phyloP scores from a whole-genome alignment of 2,329 filamentous ascomycete species.

The Aspergillus candidus region DNA sequence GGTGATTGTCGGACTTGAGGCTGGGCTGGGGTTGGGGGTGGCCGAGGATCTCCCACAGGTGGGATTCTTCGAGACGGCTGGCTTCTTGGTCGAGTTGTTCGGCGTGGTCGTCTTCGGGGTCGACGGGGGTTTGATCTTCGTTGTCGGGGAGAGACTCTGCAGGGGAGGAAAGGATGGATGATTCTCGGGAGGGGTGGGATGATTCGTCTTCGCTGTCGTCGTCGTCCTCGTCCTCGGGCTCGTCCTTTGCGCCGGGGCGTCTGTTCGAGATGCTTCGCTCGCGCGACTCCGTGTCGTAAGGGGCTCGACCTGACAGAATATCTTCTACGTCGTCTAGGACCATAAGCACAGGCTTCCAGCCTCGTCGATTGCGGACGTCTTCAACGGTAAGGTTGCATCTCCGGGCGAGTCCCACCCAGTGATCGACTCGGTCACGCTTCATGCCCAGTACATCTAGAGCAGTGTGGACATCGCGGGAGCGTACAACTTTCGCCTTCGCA shows the following conservation, averaged over 20 bases:
- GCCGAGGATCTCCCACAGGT: slow-evolving; percentile 41
- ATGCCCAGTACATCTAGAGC: slow-evolving; percentile 52
- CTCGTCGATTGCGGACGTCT: slow-evolving; percentile 30
- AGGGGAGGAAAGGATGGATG: slow-evolving; percentile 3
- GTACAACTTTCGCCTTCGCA: slow-evolving; percentile 32
- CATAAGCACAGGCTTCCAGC: slow-evolving; percentile 23
- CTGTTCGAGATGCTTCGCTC: slow-evolving; percentile 6
- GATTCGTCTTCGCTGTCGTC: slow-evolving; percentile 9
- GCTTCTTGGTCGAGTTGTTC: slow-evolving; percentile 44
- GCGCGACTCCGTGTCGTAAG: slow-evolving; percentile 6
- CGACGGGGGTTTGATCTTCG: slow-evolving; percentile 17
- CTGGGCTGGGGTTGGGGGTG: slow-evolving; percentile 4
- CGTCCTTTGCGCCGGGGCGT: not conserved
- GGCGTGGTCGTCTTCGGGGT: slow-evolving; percentile 40
- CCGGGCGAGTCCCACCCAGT: slow-evolving; percentile 49
- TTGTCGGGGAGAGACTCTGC: slow-evolving; percentile 1
- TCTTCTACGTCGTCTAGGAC: slow-evolving; percentile 40
- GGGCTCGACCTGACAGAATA: slow-evolving; percentile 23
- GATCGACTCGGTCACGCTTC: slow-evolving; percentile 39
- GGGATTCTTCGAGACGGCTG: slow-evolving; percentile 41
- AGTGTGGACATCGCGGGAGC: slow-evolving; percentile 47
- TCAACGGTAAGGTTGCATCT: slow-evolving; percentile 49
- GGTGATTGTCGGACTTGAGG: slow-evolving; percentile 11
- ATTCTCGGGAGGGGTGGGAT: not conserved
- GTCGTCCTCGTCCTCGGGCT: slow-evolving; percentile 4